A percentile compares a stretch with the other conserved stretches of the same genome.
These are phyloP conservation scores for Asclepias syriaca DNA, from an alignment of 257 asterid species.

Conservation along the genomic window DNA sequence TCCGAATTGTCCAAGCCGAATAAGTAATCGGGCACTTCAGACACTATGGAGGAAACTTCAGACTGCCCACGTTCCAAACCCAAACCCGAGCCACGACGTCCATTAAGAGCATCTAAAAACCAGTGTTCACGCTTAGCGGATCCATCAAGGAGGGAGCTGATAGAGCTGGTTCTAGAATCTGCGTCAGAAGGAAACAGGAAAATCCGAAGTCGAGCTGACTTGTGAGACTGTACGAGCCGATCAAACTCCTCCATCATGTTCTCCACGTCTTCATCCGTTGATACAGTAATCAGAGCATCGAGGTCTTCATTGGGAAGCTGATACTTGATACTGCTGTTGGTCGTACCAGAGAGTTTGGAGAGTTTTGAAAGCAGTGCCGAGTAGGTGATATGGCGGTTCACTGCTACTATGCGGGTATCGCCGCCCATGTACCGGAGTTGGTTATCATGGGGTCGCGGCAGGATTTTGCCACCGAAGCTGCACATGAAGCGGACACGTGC, in stretches of 20 bases:
- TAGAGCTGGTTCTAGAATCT: constrained; percentile 51
- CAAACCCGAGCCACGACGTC: constrained; percentile 40
- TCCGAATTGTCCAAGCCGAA: constrained; percentile 87
- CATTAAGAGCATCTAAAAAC: constrained; percentile 85
- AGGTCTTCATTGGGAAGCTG: constrained; percentile 94
- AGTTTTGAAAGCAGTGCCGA: constrained; percentile 51
- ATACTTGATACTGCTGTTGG: constrained; percentile 59
- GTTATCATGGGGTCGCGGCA: constrained; percentile 60
- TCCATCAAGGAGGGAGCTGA: constrained; percentile 82
- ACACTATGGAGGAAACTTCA: constrained; percentile 77
- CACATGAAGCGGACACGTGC: constrained; percentile 80
- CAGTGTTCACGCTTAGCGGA: constrained; percentile 80
- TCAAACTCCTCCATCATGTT: constrained; percentile 95
- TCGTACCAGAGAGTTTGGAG: constrained; percentile 57
- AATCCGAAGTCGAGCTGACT: constrained; percentile 65
- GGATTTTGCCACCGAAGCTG: constrained; percentile 57
- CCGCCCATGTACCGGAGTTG: constrained; percentile 66
- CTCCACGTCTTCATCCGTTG: constrained; percentile 77
- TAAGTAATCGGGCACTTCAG: constrained; percentile 83
- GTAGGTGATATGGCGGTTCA: constrained; percentile 65
- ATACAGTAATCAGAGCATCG: constrained; percentile 74
- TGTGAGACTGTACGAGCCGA: constrained; percentile 53
- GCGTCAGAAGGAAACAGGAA: constrained; percentile 53
- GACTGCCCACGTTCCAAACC: constrained; percentile 83
- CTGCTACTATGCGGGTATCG: constrained; percentile 62